phyloP scores from a whole-genome alignment of 352 stramenopile genomes.

The Phytopythium kandeliae region DNA sequence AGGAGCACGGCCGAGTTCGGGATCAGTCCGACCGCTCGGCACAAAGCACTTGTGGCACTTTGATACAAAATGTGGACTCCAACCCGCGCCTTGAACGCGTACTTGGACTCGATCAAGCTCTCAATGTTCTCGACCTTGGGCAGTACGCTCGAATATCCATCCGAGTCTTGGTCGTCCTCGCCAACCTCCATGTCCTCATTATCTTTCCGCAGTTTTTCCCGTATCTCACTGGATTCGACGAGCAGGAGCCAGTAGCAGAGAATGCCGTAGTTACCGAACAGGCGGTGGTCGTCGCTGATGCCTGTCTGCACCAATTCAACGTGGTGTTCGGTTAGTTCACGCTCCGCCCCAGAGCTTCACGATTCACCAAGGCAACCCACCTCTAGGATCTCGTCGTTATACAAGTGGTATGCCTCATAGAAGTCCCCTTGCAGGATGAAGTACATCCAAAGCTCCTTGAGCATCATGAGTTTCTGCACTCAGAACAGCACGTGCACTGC shows the following conservation, averaged over 20 bases:
- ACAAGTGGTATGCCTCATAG: conserved; percentile 75
- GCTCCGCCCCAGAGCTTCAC: not conserved
- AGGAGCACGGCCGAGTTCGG: conserved; percentile 56
- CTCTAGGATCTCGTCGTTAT: conserved; percentile 66
- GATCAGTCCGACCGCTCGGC: conserved; percentile 49
- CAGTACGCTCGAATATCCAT: not conserved
- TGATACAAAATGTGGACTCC: conserved; percentile 73
- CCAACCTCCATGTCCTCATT: conserved; percentile 21
- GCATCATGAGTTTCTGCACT: conserved; percentile 45
- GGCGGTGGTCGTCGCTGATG: conserved; percentile 43
- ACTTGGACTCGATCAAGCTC: conserved; percentile 45
- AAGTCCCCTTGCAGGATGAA: conserved; percentile 67
- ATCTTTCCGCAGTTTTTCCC: conserved; percentile 35
- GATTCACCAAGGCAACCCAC: conserved; percentile 18
- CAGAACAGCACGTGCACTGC: conserved; percentile 1
- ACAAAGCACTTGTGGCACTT: conserved; percentile 44
- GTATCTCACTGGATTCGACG: conserved; percentile 65
- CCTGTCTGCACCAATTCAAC: conserved; percentile 19
- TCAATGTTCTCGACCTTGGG: conserved; percentile 21
- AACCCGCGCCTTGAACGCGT: conserved; percentile 60
- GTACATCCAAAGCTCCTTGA: conserved; percentile 73
- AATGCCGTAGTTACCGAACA: conserved; percentile 69
- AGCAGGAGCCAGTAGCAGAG: conserved; percentile 84
- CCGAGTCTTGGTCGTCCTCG: conserved; percentile 11
- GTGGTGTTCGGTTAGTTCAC: conserved; percentile 1